Conservation (phyloP, 2,329 filamentous ascomycete species). For the Hyphodiscus sp. region DNA sequence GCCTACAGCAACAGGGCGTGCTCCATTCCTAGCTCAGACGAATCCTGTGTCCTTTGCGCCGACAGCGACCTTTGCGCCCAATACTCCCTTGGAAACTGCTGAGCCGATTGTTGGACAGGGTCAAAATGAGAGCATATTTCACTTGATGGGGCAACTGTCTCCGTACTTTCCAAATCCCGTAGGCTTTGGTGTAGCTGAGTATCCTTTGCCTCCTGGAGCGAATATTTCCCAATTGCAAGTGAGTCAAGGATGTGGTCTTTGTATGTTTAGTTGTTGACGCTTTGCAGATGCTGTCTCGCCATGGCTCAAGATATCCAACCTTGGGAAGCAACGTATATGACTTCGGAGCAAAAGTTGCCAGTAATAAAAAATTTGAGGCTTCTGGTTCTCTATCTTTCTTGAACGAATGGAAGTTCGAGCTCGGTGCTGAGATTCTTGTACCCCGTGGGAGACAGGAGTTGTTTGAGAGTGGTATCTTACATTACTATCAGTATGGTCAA, state of each 20-base stretch:
- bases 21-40: slow-evolving; percentile 66
- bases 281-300: slow-evolving; percentile 62
- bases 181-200: slow-evolving; percentile 70
- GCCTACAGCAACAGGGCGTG: slow-evolving; percentile 61
- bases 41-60: slow-evolving; percentile 56
- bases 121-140: slow-evolving; percentile 60
- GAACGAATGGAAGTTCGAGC: slow-evolving; percentile 60
- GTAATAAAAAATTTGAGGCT: slow-evolving; percentile 48
- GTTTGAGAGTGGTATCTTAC: slow-evolving; percentile 62
- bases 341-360: slow-evolving; percentile 52
- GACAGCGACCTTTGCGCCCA: slow-evolving; percentile 58
- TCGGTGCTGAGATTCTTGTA: slow-evolving; percentile 66
- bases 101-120: slow-evolving; percentile 57
- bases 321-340: slow-evolving; percentile 46
- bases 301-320: slow-evolving; percentile 69
- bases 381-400: slow-evolving; percentile 58
- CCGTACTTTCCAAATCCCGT: slow-evolving; percentile 61
- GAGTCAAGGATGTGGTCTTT: slow-evolving; percentile 3
- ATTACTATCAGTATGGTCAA: slow-evolving; percentile 51
- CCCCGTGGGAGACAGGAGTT: slow-evolving; percentile 67
- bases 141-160: slow-evolving; percentile 61
- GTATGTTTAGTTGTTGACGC: slow-evolving; percentile 13
- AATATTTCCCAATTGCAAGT: slow-evolving; percentile 61
- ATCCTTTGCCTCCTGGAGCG: slow-evolving; percentile 57
- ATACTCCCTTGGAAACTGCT: slow-evolving; percentile 64